A percentile compares a stretch with the other conserved stretches of the same genome.
phyloP scores from a whole-genome alignment of 2,329 filamentous ascomycete genomes.

The Neofusicoccum kwambonambiense region DNA sequence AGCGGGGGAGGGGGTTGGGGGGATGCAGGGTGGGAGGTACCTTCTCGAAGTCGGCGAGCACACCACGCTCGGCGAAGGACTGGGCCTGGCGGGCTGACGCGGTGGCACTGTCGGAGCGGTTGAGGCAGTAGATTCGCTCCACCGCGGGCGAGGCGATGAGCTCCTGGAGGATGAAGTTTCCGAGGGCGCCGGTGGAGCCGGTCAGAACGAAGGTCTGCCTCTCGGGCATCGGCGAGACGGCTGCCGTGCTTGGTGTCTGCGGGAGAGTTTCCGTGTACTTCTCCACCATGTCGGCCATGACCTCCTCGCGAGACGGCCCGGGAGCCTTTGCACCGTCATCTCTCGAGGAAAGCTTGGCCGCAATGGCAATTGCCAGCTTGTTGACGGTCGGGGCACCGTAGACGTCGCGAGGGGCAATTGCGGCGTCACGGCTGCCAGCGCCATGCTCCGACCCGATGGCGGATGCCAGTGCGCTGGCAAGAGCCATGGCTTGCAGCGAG shows the following conservation, averaged over 20 bases:
- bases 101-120: conserved; percentile 12
- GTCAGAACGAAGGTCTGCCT: conserved; percentile 21
- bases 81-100: conserved; percentile 6
- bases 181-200: conserved; percentile 22
- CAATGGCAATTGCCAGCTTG: conserved; percentile 24
- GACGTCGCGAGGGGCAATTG: conserved; percentile 30
- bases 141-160: conserved; percentile 18
- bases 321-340: conserved; percentile 5
- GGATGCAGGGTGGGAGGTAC: neutral
- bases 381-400: conserved; percentile 33
- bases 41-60: conserved; percentile 8
- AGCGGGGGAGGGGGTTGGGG: no score
- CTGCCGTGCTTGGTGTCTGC: neutral
- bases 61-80: conserved; percentile 12
- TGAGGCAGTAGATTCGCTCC: conserved; percentile 21
- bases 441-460: conserved; percentile 20
- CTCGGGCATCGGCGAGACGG: neutral
- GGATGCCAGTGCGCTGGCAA: conserved; percentile 25
- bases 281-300: conserved; percentile 29
- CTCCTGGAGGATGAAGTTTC: conserved; percentile 20
- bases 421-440: conserved; percentile 16
- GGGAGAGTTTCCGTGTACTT: conserved; percentile 29
- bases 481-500: conserved; percentile 32
- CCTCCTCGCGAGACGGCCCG: conserved; percentile 21
- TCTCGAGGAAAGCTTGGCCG: conserved; percentile 18